Evolutionary conservation across 2,329 filamentous ascomycete species (phyloP).

Genomic region (Pyrenophora tritici-repentis): DNA sequence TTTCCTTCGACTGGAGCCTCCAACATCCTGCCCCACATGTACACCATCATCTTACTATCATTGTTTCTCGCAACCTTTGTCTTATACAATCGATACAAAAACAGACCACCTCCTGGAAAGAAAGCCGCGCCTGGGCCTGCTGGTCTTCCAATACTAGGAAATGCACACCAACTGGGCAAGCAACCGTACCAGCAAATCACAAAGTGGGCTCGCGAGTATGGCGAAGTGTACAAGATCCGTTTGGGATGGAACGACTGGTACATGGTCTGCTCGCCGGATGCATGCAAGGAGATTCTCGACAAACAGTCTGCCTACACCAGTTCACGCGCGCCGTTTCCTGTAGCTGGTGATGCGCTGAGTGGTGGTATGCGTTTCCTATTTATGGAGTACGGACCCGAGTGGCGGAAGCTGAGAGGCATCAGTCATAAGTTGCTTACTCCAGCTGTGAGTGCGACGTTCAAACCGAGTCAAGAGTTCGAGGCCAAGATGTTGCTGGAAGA

Average conservation of each 20-base stretch:
- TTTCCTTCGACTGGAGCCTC: neutral
- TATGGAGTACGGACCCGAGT: constrained; percentile 50
- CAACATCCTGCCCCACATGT: constrained; percentile 23
- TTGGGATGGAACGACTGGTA: constrained; percentile 55
- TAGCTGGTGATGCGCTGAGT: constrained; percentile 48
- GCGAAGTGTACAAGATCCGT: constrained; percentile 53
- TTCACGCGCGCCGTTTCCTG: constrained; percentile 46
- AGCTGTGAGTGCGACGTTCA: constrained; percentile 47
- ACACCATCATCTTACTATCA: constrained; percentile 20
- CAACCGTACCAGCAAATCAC: constrained; percentile 40
- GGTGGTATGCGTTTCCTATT: constrained; percentile 50
- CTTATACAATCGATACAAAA: constrained; percentile 15
- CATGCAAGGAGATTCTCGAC: constrained; percentile 53
- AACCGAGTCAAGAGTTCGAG: constrained; percentile 54
- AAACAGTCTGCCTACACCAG: constrained; percentile 46
- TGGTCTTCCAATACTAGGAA: constrained; percentile 36
- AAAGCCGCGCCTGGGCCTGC: constrained; percentile 30
- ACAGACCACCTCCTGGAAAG: constrained; percentile 22
- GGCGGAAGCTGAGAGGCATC: constrained; percentile 49
- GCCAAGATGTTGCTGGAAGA: constrained; percentile 53
- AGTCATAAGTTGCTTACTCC: constrained; percentile 48
- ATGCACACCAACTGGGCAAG: constrained; percentile 35
- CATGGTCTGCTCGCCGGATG: constrained; percentile 51
- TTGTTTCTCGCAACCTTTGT: constrained; percentile 15
- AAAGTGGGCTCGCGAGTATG: constrained; percentile 50